phyloP scores from a whole-genome alignment of 2,329 filamentous ascomycete species.

The Rhytidhysteron rufulum region DNA sequence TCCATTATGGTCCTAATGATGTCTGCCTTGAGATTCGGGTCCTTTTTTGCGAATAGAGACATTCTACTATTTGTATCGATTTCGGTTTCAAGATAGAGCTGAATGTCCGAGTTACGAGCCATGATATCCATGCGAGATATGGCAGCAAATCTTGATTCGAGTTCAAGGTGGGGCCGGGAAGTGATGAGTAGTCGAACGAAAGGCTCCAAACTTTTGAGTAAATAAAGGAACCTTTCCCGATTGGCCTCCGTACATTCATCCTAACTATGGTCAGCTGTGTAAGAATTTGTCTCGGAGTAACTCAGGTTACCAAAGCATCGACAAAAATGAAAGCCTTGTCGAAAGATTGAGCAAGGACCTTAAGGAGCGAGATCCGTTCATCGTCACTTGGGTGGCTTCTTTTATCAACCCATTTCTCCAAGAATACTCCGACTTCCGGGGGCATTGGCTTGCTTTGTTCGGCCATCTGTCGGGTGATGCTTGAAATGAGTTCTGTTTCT shows the following conservation, averaged over 20 bases:
- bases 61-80: too few species aligned
- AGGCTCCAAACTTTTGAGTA: slow-evolving; percentile 4
- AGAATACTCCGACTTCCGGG: slow-evolving; percentile 9
- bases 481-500: slow-evolving; percentile 14
- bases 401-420: too few species aligned
- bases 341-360: slow-evolving; percentile 15
- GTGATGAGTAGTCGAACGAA: slow-evolving; percentile 4
- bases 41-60: too few species aligned
- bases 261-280: too few species aligned
- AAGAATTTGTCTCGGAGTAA: too few species aligned
- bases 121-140: slow-evolving; percentile 4
- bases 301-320: slow-evolving; percentile 24
- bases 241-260: slow-evolving; percentile 17
- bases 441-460: slow-evolving; percentile 11
- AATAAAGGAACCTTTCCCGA: slow-evolving; percentile 4
- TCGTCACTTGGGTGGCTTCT: slow-evolving; percentile 10
- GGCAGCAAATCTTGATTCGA: slow-evolving; percentile 2
- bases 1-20: slow-evolving; percentile 6
- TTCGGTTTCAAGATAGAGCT: too few species aligned
- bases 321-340: slow-evolving; percentile 19
- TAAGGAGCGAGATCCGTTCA: slow-evolving; percentile 16
- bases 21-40: too few species aligned
- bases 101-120: too few species aligned
- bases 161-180: slow-evolving; percentile 7
- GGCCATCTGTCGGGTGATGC: slow-evolving; percentile 32